Percentiles rank a stretch among this genome's conserved stretches.
Evolutionary conservation across 495 filamentous ascomycete genomes (phyloP).

Genomic region (Friedmanniomyces endolithicus): DNA sequence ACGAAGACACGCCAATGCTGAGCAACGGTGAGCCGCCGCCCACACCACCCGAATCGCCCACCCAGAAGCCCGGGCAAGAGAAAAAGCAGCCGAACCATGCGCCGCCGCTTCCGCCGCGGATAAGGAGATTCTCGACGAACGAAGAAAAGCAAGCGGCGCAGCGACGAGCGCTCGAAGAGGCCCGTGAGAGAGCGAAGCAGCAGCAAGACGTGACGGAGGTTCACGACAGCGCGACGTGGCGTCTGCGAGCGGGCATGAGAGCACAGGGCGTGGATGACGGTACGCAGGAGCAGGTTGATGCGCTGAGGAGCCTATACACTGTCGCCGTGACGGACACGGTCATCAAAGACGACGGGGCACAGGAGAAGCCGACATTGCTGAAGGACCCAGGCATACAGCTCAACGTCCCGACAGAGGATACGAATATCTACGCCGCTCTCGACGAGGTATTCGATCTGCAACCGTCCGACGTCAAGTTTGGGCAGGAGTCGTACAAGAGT

Average conservation of each 20-base stretch:
- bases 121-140: conserved; percentile 1
- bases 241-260: conserved; percentile 76
- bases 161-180: conserved; percentile 4
- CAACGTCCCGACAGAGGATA: conserved; percentile 15
- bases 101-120: conserved; percentile 13
- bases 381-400: conserved; percentile 11
- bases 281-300: conserved; percentile 64
- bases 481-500: conserved; percentile 57
- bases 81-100: not conserved
- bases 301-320: conserved; percentile 47
- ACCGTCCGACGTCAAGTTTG: conserved; percentile 3
- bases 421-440: conserved; percentile 66
- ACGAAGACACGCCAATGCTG: conserved; percentile 5
- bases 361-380: not conserved
- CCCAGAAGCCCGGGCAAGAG: not conserved
- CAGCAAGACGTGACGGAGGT: conserved; percentile 89
- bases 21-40: conserved; percentile 4
- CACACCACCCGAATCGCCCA: conserved; percentile 4
- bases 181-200: conserved; percentile 40
- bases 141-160: not conserved
- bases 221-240: conserved; percentile 79
- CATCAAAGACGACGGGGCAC: conserved; percentile 1
- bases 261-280: conserved; percentile 43
- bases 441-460: conserved; percentile 33
- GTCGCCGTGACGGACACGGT: conserved; percentile 11